Evolutionary conservation across 148 eudicot genomes (phyloP).

Genomic region (Chenopodium berlandieri): DNA sequence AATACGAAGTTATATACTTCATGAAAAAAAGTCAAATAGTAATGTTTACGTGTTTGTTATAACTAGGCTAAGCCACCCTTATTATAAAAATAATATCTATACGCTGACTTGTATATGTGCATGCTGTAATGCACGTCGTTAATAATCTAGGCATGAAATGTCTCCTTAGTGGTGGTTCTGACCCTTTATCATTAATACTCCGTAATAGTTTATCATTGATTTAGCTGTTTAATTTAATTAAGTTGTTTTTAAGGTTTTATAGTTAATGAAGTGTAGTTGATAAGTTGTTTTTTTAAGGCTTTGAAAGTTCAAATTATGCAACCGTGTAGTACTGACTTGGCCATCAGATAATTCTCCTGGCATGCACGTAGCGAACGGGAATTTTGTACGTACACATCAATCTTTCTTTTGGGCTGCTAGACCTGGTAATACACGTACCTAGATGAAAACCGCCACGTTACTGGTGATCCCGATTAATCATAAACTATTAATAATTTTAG

Average conservation of each 20-base stretch:
- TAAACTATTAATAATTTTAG: no score
- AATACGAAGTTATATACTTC: no score
- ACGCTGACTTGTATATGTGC: conserved; percentile 1
- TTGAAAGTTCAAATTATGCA: background rate
- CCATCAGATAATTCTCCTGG: background rate
- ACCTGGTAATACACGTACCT: background rate
- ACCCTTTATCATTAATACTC: background rate
- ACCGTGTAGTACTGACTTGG: background rate
- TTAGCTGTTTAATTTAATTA: background rate
- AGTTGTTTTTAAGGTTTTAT: background rate
- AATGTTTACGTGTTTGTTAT: background rate
- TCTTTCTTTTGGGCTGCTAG: background rate
- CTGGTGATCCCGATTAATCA: no score
- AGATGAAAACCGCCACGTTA: no score
- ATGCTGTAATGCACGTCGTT: background rate
- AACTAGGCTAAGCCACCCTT: background rate
- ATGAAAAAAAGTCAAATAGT: background rate
- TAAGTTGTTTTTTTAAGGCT: background rate
- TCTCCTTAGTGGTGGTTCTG: background rate
- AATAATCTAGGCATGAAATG: background rate
- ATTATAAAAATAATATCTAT: background rate
- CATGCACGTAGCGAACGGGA: background rate
- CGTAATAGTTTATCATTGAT: background rate
- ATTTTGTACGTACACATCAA: background rate
- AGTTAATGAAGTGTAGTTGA: no score